Base-by-base conservation (phyloP, 192 early-diverging fungal genomes). In the Jimgerdemannia lactiflua region DNA sequence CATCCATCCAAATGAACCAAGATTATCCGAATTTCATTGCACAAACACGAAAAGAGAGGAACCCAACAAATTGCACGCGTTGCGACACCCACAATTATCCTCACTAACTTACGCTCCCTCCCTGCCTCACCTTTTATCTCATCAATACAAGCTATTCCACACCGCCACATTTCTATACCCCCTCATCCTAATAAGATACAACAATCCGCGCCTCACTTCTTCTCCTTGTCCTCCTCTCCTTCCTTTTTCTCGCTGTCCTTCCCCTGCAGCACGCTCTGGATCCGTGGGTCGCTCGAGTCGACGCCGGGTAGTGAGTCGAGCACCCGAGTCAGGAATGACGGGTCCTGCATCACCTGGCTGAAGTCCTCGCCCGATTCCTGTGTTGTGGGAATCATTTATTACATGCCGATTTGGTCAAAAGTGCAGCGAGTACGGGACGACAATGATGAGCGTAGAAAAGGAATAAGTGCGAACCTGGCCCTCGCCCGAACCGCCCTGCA, bases 271-370 rank as follows among this genome's bases (percentile, higher is more conserved):
- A 89, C 92, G 39, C 87, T 86, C 81, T 93, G 86, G 70, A 97
- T 83, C 65, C 92, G 90, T 39, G 94, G 94, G 80, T 96, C 96
- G 70, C 91, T 89, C 4, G 93, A 82, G 79, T 97, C 92, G 10
- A 98, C 94, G 54, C 97, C 97, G 11, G 95, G 94, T 44, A 98
- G 88, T 20, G 90, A 88, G 10, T 92, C 91, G 3, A 97, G 79
- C 10, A 96, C 89, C n/a, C 87, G 89, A 43, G 84, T 86, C 84
- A 95, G 91, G 78, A 88, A 82, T 68, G 90, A 86, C 19, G 87
- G 87, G 76, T 85, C 84, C 49, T 59, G 49, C 49, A 59, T 69
- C 68, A 42, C 41, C 41, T 42, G 41, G 43, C 41, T 44, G 43
- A 44, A 69, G 43, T 84, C 85, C 80, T 79, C 78, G 67, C 82